A percentile compares a stretch with the other conserved stretches of the same genome.
These are phyloP conservation scores for Annona squamosa DNA, from an alignment of 164 flowering plant genomes.

Conservation along the genomic window DNA sequence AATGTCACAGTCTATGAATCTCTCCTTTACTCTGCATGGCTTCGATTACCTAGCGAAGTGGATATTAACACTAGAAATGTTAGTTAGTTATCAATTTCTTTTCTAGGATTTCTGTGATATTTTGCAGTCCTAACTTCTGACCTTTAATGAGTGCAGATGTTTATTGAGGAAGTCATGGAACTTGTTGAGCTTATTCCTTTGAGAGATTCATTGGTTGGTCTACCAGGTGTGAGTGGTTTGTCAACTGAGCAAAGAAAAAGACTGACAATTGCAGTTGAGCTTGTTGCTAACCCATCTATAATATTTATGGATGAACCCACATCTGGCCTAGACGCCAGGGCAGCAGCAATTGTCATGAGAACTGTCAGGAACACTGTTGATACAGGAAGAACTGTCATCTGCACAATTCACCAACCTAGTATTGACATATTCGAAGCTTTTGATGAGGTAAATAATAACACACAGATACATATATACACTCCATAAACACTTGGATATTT, in stretches of 20 bases:
- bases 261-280: constrained; percentile 47
- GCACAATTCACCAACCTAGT: constrained; percentile 63
- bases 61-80: background rate
- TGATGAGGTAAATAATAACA: constrained; percentile 33
- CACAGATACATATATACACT: too few species aligned
- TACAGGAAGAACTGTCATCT: constrained; percentile 51
- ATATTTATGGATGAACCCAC: constrained; percentile 59
- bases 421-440: constrained; percentile 54
- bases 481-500: background rate
- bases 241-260: constrained; percentile 52
- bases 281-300: constrained; percentile 49
- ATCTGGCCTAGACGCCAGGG: constrained; percentile 54
- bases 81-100: background rate
- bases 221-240: constrained; percentile 42
- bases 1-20: background rate
- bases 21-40: background rate
- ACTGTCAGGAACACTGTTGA: constrained; percentile 47
- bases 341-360: constrained; percentile 56
- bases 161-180: constrained; percentile 46
- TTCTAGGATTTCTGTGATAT: background rate
- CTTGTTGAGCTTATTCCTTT: constrained; percentile 40
- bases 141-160: constrained; percentile 23
- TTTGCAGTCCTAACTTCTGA: background rate
- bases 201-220: constrained; percentile 33
- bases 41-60: background rate